phyloP scores from a whole-genome alignment of 2,329 filamentous ascomycete genomes.

The Fonsecaea nubica region DNA sequence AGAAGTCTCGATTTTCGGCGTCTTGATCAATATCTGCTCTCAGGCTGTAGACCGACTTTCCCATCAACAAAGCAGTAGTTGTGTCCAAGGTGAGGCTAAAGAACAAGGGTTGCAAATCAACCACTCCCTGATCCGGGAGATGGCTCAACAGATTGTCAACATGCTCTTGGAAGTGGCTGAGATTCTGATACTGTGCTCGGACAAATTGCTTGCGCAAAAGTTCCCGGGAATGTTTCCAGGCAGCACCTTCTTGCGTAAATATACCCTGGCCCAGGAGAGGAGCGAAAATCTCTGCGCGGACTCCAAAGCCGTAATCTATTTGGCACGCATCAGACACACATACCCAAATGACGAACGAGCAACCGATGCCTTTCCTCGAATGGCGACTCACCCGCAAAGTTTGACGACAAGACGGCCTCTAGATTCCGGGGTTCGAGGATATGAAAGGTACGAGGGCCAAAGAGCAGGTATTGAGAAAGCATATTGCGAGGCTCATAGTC shows the following conservation, averaged over 20 bases:
- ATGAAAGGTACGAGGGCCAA: slow-evolving; percentile 42
- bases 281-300: slow-evolving; percentile 19
- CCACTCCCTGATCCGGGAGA: slow-evolving; percentile 33
- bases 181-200: slow-evolving; percentile 44
- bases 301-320: slow-evolving; percentile 27
- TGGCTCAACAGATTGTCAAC: slow-evolving; percentile 33
- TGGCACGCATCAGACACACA: background rate
- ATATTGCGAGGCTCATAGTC: slow-evolving; percentile 44
- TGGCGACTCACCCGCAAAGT: slow-evolving; percentile 17
- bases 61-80: slow-evolving; percentile 48
- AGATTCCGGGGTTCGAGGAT: slow-evolving; percentile 43
- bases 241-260: slow-evolving; percentile 50
- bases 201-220: slow-evolving; percentile 50
- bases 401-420: slow-evolving; percentile 40
- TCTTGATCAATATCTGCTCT: slow-evolving; percentile 30
- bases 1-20: slow-evolving; percentile 35
- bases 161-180: slow-evolving; percentile 43
- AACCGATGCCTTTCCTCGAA: background rate
- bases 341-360: background rate
- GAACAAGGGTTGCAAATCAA: slow-evolving; percentile 57
- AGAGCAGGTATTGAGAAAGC: slow-evolving; percentile 42
- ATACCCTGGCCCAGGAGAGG: slow-evolving; percentile 49
- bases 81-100: slow-evolving; percentile 59
- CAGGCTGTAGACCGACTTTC: slow-evolving; percentile 27
- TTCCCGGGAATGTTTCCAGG: slow-evolving; percentile 43